These are phyloP conservation scores for Neurospora sp. DNA, from an alignment of 495 filamentous ascomycete species.

Conservation along the genomic window DNA sequence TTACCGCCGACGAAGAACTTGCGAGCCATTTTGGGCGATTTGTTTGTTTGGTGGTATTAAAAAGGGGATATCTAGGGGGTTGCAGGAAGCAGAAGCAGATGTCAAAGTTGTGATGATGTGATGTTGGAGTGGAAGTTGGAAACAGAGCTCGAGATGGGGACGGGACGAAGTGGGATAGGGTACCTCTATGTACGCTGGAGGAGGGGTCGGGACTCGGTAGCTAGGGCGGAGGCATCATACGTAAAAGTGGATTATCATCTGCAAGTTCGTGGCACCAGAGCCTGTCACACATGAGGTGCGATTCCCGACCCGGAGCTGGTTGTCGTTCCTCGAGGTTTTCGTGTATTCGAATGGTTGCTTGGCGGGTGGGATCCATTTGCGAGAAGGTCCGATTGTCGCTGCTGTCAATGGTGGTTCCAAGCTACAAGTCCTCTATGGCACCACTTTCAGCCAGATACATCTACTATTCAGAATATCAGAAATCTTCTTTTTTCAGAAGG, in stretches of 20 bases:
- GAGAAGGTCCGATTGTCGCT: neutral
- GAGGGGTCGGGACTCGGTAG: neutral
- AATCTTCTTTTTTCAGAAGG: neutral
- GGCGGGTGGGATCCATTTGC: neutral
- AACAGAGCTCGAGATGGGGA: neutral
- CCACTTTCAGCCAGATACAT: neutral
- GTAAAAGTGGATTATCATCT: neutral
- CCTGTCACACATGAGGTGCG: neutral
- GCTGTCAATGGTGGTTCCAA: neutral
- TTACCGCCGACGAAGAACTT: slow-evolving; percentile 99
- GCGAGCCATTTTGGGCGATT: slow-evolving; percentile 62
- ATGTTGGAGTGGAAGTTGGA: neutral
- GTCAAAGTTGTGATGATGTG: neutral
- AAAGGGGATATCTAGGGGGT: neutral
- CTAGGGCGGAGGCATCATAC: neutral
- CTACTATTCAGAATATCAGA: neutral
- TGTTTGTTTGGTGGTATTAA: neutral
- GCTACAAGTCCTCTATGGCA: neutral
- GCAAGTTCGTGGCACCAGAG: neutral
- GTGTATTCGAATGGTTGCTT: neutral
- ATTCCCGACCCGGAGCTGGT: neutral
- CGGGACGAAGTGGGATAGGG: neutral
- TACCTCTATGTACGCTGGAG: neutral
- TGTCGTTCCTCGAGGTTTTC: neutral
- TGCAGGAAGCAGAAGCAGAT: neutral